phyloP scores from a whole-genome alignment of 2,329 filamentous ascomycete genomes.

The Diaporthe australafricana region DNA sequence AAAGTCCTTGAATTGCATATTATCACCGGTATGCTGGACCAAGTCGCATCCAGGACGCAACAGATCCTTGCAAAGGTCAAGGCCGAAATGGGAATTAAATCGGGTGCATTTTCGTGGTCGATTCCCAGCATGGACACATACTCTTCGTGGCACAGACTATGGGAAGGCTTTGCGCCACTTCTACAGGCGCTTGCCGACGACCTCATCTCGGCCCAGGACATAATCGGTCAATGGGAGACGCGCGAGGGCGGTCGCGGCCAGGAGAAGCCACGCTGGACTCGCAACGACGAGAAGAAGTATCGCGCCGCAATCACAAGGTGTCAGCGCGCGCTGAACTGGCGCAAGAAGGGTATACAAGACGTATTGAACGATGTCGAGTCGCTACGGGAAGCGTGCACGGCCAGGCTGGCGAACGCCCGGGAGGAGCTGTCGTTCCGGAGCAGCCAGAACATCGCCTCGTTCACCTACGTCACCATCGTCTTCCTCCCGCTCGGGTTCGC shows the following conservation, averaged over 20 bases:
- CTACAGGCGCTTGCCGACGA: neutral
- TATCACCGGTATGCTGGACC: conserved; percentile 39
- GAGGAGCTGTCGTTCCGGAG: conserved; percentile 35
- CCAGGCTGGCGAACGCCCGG: conserved; percentile 29
- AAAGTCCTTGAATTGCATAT: conserved; percentile 45
- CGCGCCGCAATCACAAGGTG: conserved; percentile 35
- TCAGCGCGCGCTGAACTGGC: neutral
- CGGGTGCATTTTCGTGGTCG: neutral
- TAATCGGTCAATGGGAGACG: conserved; percentile 39
- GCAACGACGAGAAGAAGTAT: conserved; percentile 47
- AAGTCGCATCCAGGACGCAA: neutral
- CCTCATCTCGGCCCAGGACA: neutral
- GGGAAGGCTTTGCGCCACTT: conserved; percentile 7
- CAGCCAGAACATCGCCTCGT: conserved; percentile 45
- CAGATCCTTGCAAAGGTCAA: neutral
- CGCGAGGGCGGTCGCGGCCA: conserved; percentile 43
- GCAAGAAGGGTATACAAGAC: conserved; percentile 41
- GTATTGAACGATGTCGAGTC: conserved; percentile 40
- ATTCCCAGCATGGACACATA: neutral
- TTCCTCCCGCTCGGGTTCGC: conserved; percentile 48
- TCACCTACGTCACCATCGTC: conserved; percentile 50
- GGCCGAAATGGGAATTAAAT: neutral
- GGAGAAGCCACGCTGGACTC: conserved; percentile 47
- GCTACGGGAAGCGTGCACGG: neutral
- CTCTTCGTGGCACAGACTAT: neutral